Percentiles rank a stretch among this genome's conserved stretches.
phyloP scores from a whole-genome alignment of 1,284 basidiomycete genomes.

The Flammula alnicola region DNA sequence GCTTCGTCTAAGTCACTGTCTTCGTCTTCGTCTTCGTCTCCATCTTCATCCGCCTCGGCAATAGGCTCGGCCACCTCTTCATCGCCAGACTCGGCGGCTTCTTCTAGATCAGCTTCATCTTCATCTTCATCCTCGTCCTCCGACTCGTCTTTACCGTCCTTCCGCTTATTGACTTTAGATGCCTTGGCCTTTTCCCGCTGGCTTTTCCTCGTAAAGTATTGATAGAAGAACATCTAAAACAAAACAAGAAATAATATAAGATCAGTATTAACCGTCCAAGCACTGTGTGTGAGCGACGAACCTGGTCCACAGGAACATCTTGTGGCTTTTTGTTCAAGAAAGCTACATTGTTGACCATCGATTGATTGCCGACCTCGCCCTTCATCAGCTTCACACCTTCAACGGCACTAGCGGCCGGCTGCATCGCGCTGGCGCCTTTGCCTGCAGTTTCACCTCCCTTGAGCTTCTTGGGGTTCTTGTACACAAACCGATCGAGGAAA shows the following conservation, averaged over 20 bases:
- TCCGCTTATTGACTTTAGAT: conserved; percentile 42
- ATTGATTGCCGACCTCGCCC: conserved; percentile 57
- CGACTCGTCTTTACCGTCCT: conserved; percentile 43
- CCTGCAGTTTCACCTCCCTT: conserved; percentile 42
- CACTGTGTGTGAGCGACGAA: conserved; percentile 34
- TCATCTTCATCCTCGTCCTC: conserved; percentile 37
- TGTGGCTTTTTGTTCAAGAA: conserved; percentile 79
- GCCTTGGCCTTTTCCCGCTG: conserved; percentile 54
- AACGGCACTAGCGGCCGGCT: conserved; percentile 78
- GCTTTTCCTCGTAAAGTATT: conserved; percentile 68
- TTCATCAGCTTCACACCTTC: conserved; percentile 76
- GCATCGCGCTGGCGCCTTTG: conserved; percentile 91
- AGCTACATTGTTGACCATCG: conserved; percentile 75
- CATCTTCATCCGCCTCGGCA: conserved; percentile 35
- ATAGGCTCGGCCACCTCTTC: conserved; percentile 40
- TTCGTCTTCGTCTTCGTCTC: conserved; percentile 38
- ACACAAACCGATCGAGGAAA: conserved; percentile 89
- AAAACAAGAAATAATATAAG: conserved; percentile 1
- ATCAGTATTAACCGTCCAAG: neutral
- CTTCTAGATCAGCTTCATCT: conserved; percentile 39
- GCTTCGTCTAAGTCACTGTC: conserved; percentile 51
- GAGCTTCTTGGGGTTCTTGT: conserved; percentile 93
- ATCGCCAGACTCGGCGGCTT: conserved; percentile 38
- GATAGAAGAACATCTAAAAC: conserved; percentile 67
- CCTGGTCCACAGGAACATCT: conserved; percentile 89